Conservation (phyloP, 2,329 filamentous ascomycete species). For the Talaromyces pinophilus region DNA sequence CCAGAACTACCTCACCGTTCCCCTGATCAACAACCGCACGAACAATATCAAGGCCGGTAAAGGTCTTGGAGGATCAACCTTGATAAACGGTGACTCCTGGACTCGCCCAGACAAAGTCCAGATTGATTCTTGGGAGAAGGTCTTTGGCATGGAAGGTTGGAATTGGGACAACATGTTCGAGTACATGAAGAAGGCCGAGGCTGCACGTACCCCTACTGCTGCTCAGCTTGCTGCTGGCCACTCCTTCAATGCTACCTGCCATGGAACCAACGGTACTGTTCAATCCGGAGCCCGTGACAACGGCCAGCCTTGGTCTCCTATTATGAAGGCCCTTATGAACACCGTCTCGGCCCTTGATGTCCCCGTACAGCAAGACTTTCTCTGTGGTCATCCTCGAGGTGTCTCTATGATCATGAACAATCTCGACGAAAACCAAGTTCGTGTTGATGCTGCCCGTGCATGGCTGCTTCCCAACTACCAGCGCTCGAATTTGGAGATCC, state of each 20-base stretch:
- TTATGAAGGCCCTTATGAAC: slow-evolving; percentile 32
- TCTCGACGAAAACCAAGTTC: slow-evolving; percentile 30
- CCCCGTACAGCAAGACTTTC: slow-evolving; percentile 28
- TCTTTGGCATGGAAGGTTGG: slow-evolving; percentile 50
- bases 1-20: slow-evolving; percentile 26
- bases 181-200: slow-evolving; percentile 50
- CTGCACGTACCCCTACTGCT: slow-evolving; percentile 26
- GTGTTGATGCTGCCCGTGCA: slow-evolving; percentile 33
- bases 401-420: slow-evolving; percentile 35
- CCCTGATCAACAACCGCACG: slow-evolving; percentile 28
- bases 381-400: slow-evolving; percentile 33
- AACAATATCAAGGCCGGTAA: slow-evolving; percentile 29
- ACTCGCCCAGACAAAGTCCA: slow-evolving; percentile 31
- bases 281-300: slow-evolving; percentile 29
- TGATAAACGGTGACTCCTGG: slow-evolving; percentile 35
- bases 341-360: slow-evolving; percentile 22
- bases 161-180: slow-evolving; percentile 49
- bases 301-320: slow-evolving; percentile 27
- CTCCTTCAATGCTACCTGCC: slow-evolving; percentile 28
- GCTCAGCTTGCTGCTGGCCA: slow-evolving; percentile 29
- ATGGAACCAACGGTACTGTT: slow-evolving; percentile 30
- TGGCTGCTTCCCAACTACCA: slow-evolving; percentile 33
- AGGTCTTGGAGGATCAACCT: slow-evolving; percentile 34
- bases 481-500: slow-evolving; percentile 22
- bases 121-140: slow-evolving; percentile 33